Evolutionary conservation across 768 basidiomycete genomes (phyloP), one percentile per base, ranked within the genome.

Genomic region (Pleurotus citrinopileatus): DNA sequence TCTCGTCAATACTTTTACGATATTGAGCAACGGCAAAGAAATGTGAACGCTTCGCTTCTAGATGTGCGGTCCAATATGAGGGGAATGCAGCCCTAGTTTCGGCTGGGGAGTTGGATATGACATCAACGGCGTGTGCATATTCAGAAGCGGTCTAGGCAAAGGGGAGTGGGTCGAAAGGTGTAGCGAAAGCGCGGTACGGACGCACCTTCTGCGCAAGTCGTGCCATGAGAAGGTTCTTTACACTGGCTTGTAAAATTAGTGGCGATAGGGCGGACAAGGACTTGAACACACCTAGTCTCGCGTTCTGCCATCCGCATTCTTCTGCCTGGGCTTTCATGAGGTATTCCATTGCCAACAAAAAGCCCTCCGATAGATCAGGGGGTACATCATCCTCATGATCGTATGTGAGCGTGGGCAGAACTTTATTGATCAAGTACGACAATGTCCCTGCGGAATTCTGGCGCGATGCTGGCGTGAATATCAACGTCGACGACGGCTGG

Each of bases 221-320:
- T 3, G 94, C 88, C 55, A 97, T 79, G 2, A 93, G 73, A 1
- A 81, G 85, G 61, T 94, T 93, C 73, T 90, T 94, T 64, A 82
- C 85, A 61, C 82, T 81, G 64, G 80, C 80, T 82, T 28, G 46
- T 44, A 55, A 52, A 40, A 59, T 61, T 53, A 52, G 54, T 47
- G 40, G 17, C 13, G 38, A 52, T 22, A 17, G n/a, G 28, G 58
- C 23, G 52, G 45, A 29, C 19, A n/a, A 48, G 40, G 17, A 40
- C 44, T 26, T 57, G 12, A 23, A 57, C 77, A 61, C 61, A 92
- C 94, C 90, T 55, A 91, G 70, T 63, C 88, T 86, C 13, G 94
- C 94, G 59, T 88, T 81, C 65, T 96, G 94, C 95, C 95, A 98
- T 37, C 86, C 92, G 64, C 92, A 96, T 71, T 99, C 97, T 60